A percentile compares a stretch with the other conserved stretches of the same genome.
Evolutionary conservation across 1,284 basidiomycete species (phyloP).

Genomic region (Leccinum pachyderme): DNA sequence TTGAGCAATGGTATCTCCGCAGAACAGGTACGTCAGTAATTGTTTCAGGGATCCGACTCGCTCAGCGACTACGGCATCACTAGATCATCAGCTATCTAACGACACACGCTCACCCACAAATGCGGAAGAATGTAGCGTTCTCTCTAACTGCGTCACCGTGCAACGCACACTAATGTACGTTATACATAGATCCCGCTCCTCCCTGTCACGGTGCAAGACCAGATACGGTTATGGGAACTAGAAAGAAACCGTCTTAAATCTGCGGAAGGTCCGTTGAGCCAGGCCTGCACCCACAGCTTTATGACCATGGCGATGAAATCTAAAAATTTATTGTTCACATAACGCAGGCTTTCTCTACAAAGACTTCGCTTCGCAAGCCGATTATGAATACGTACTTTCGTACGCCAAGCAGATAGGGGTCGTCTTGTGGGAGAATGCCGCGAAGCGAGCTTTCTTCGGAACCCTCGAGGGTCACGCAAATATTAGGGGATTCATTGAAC

Average conservation of each 20-base stretch:
- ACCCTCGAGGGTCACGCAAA: constrained; percentile 76
- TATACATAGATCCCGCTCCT: constrained; percentile 75
- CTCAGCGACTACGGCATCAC: constrained; percentile 10
- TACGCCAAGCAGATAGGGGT: constrained; percentile 84
- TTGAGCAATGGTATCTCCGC: constrained; percentile 95
- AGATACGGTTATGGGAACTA: constrained; percentile 96
- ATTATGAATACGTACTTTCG: constrained; percentile 84
- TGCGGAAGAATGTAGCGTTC: constrained; percentile 82
- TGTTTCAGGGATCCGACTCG: constrained; percentile 12
- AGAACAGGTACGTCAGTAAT: constrained; percentile 67
- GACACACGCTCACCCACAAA: constrained; percentile 96
- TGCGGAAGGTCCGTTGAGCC: constrained; percentile 64
- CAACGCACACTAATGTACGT: constrained; percentile 18
- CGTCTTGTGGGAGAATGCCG: constrained; percentile 74
- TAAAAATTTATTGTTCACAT: background rate
- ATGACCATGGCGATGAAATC: constrained; percentile 14
- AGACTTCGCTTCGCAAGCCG: constrained; percentile 80
- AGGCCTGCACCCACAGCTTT: constrained; percentile 17
- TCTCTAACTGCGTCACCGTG: constrained; percentile 10
- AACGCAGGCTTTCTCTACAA: constrained; percentile 81
- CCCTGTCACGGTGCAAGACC: constrained; percentile 96
- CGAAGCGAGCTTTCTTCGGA: constrained; percentile 81
- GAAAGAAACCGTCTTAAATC: constrained; percentile 91
- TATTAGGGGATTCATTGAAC: constrained; percentile 78
- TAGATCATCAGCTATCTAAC: constrained; percentile 95